Evolutionary conservation across 495 filamentous ascomycete genomes (phyloP), one percentile per base, ranked within the genome.

Genomic region (Trichoderma asperelloides): DNA sequence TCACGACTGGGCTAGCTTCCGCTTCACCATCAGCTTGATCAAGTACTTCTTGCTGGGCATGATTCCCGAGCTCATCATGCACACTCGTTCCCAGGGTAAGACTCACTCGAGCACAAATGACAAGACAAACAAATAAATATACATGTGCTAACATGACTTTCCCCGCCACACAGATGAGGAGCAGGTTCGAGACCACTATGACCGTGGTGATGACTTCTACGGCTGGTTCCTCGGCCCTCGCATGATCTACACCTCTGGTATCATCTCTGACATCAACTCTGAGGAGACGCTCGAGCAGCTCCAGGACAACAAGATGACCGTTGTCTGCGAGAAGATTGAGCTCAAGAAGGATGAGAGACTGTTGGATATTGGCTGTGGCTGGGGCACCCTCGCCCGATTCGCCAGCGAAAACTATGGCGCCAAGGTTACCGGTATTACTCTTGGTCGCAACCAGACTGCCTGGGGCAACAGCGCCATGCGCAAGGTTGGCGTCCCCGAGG

Each of bases 181-280:
- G 76, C 91, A 96, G 80, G 89, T 94, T 51, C 90, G 91, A 68
- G 88, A 89, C 69, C 89, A 93, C 78, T 94, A 96, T 77, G 91
- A 94, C 80, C 86, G 89, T 71, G 91, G 91, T 71, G 89, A 95
- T 76, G 91, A 96, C 78, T 91, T 91, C 78, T 96, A 96, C 80
- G 86, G 82, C 75, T 96, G 90, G 89, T 94, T 94, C 80, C 84
- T 96, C 60, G 91, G 91, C 68, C 91, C 90, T 47, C 90, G 91
- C 71, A 96, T 96, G 91, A 88, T 94, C 77, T 96, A 94, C 78
- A 94, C 91, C 55, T 90, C 88, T 15, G 91, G 91, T 62, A 81
- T 96, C 68, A 91, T 96, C 76, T 86, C 85, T 21, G 90, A 96
- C 72, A 83, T 87, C 73, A 84, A 84, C 77, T 80, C 78, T 30